These are phyloP conservation scores for Talaromyces sp. DNA, from an alignment of 2,329 filamentous ascomycete species.

Conservation along the genomic window DNA sequence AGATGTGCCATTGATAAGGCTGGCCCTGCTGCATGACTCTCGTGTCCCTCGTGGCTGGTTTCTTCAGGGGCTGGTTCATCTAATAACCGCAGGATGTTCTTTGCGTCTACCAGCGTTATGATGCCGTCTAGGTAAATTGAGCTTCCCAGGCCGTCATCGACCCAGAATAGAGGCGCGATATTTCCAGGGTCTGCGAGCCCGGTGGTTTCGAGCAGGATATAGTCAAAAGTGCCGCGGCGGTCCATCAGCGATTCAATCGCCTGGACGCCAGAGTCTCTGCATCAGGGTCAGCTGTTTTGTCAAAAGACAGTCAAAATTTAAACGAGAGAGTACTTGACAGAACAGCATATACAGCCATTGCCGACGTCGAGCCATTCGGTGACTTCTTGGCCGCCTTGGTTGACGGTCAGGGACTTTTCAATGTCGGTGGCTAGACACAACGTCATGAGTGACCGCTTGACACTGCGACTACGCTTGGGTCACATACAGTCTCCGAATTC, in stretches of 20 bases:
- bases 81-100: conserved; percentile 77
- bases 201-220: conserved; percentile 94
- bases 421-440: conserved; percentile 69
- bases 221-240: conserved; percentile 88
- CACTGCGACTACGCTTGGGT: background rate
- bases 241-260: conserved; percentile 96
- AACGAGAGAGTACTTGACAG: conserved; percentile 63
- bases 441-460: background rate
- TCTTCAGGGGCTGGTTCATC: conserved; percentile 56
- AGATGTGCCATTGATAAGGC: conserved; percentile 88
- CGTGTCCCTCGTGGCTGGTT: conserved; percentile 20
- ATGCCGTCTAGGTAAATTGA: conserved; percentile 96
- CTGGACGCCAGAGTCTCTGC: conserved; percentile 80
- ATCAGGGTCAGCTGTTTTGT: background rate
- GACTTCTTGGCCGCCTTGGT: conserved; percentile 72
- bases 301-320: background rate
- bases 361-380: conserved; percentile 94
- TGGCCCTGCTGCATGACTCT: conserved; percentile 51
- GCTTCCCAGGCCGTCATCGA: conserved; percentile 90
- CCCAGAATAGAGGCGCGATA: conserved; percentile 93
- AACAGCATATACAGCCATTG: conserved; percentile 97
- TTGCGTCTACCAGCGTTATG: conserved; percentile 90
- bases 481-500: conserved; percentile 74
- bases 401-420: conserved; percentile 91
- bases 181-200: conserved; percentile 94